Base-by-base conservation (phyloP, 306 rosid species). In the Arachis hypogaea region DNA sequence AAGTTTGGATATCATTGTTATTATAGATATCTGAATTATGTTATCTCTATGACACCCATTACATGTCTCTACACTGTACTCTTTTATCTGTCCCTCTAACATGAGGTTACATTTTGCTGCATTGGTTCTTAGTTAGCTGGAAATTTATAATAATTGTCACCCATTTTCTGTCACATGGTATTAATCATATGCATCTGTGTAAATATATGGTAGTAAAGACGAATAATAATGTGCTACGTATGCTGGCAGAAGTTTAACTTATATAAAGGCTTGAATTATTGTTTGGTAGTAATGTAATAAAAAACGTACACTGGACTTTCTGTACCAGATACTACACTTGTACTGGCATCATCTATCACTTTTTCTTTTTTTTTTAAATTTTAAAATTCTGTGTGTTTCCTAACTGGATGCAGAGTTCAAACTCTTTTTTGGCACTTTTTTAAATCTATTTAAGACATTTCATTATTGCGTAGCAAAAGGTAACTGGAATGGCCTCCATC, bases 381-480 rank as follows among this genome's bases (percentile, higher is more conserved):
- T 71, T 49, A 22, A 33, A 4, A 33, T 2, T 33, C 38, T 33
- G 38, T 33, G 38, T 33, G 28, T 22, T 22, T 75, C 42, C 66
- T 75, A 28, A 70, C 11, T 71, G 78, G 55, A 33, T 65, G 74
- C 52, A 49, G 60, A 42, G 14, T 54, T 58, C 44, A 11, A 43
- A 60, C 75, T 62, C 2, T 10, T 6, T 6, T 62, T 33, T 2
- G 38, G 51, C 33, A 9, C 47, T 41, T 9, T 14, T 63, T 69
- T 71, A 28, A n/a, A 18, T 71, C 54, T 68, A 69, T 29, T 61
- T 62, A 63, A 72, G 65, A 54, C 44, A 6, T 36, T 59, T 84
- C 63, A 28, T 59, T 33, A 64, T 45, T 74, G 33, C 73, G 59
- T 50, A 69, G 75, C 85, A 85, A 88, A 82, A 78, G 44, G 65